Conservation (phyloP, 345 rosid genomes). For the Eucalyptus albens region DNA sequence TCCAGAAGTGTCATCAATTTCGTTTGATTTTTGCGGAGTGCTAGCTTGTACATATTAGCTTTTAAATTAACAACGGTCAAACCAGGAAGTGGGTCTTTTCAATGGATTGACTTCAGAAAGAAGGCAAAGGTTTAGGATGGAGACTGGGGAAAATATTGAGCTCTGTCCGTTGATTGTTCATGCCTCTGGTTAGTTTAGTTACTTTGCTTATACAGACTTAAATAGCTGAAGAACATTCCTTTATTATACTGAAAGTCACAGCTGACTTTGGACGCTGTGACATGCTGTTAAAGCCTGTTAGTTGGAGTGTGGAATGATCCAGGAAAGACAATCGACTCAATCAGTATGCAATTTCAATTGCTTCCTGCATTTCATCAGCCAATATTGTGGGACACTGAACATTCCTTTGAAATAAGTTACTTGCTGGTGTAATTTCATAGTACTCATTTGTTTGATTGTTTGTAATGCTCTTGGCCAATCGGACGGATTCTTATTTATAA, state of each 20-base stretch:
- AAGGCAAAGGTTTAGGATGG: not conserved
- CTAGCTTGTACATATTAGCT: not conserved
- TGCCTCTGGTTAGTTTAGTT: not conserved
- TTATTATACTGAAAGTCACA: slow-evolving; percentile 72
- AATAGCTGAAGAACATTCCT: slow-evolving; percentile 69
- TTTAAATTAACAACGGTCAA: not conserved
- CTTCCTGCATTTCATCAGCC: slow-evolving; percentile 58
- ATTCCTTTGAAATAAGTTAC: slow-evolving; percentile 67
- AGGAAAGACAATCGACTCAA: slow-evolving; percentile 64
- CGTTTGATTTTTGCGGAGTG: not conserved
- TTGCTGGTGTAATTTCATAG: not conserved
- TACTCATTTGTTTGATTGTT: not conserved
- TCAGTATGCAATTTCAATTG: slow-evolving; percentile 64
- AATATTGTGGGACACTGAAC: slow-evolving; percentile 71
- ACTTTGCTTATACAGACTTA: slow-evolving; percentile 31
- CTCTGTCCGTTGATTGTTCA: not conserved
- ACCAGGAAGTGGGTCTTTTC: not conserved
- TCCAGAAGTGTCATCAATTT: not conserved
- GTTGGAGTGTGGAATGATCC: slow-evolving; percentile 79
- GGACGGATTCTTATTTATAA: slow-evolving; percentile 68
- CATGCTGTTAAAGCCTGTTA: slow-evolving; percentile 53
- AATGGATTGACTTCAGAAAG: not conserved
- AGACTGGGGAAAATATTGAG: not conserved
- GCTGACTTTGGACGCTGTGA: slow-evolving; percentile 58
- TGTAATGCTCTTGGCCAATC: not conserved